Evolutionary conservation across 768 basidiomycete genomes (phyloP), one percentile per base, ranked within the genome.

Genomic region (Boletus patriciae): DNA sequence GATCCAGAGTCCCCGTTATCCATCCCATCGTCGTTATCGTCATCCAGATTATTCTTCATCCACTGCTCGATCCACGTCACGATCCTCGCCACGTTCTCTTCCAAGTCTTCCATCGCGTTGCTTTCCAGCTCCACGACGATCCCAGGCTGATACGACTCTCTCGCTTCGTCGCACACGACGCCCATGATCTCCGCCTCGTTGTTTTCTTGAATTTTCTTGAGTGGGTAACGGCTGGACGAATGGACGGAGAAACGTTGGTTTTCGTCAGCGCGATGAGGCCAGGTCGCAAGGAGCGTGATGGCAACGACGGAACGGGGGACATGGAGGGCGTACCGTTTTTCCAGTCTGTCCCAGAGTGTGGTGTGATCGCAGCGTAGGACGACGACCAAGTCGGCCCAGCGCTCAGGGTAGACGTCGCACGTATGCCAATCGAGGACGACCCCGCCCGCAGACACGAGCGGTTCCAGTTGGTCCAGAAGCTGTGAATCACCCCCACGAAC

Each of bases 131-230:
- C 92, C 18, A 98, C 87, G 25, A 98, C 82, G 60, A 96, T 90
- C 70, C 91, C 87, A n/a, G 80, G 66, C 0, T 87, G 81, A 71
- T 98, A 99, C 0, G 93, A 91, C 38, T 85, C 84, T 43, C 85
- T 80, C 4, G 96, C 95, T 71, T 99, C 97, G 33, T 92, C 88
- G 12, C 90, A 76, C 37, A 97, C 86, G 49, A 94, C 85, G 66
- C 91, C 80, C 94, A 98, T 97, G 67, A 99, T 98, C 76, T 99
- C 97, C 13, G 95, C 94, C 66, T 95, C 90, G 72, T 98, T 95
- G 72, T 99, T 99, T 74, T 99, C 97, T 70, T 95, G 90, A 6
- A 99, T 92, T 74, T 99, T 99, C 70, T 92, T 92, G 47, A 94
- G 72, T 1, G 90, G 76, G 69, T 98, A 98, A 10, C 83, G 82